Base-by-base conservation (phyloP, 2,329 filamentous ascomycete species). In the Pseudonectria foliicola region DNA sequence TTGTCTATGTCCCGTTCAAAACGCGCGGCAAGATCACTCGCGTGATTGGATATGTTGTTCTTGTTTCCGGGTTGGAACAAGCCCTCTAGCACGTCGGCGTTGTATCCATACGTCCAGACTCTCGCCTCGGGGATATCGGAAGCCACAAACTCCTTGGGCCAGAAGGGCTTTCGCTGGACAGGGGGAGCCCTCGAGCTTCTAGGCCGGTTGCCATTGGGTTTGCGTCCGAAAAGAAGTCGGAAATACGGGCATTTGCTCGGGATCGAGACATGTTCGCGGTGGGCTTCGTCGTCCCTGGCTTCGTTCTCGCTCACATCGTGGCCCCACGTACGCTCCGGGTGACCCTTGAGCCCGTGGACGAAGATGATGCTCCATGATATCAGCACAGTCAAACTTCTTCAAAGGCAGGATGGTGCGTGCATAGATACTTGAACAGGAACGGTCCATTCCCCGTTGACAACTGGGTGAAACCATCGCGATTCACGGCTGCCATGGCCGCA, bases 91-190 rank as follows among this genome's bases (percentile, higher is more conserved):
- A 60, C 53, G 39, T 63, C 54, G 13, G 59, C 59, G 35, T 64
- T 55, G 43, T 64, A 65, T 26, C 61, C 60, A 37, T 63, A 66
- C n/a, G 60, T 63, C 57, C 53, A 61, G 23, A 63, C 40, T 37
- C 53, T 49, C 24, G 60, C 61, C 12, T 59, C 39, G 13, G 54
- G 57, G 11, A 62, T 40, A 41, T 63, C 59, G n/a, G 43, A 14
- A n/a, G 43, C 27, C n/a, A 66, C 55, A 31, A 51, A 57, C 11
- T 63, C 54, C 14, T 51, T 37, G 4, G 58, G 61, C 60, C 57
- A 63, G 43, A 60, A 64, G 1, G 52, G 39, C 29, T 39, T 46
- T 11, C 27, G 23, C 7, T 8, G 31, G 18, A 34, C 24, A 4
- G 15, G 31, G 27, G 1, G 13, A 14, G 24, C 15, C 13, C 33